Evolutionary conservation across 164 flowering plant species (phyloP), one percentile per base, ranked within the genome.

Genomic region (Kalanchoe fedtschenkoi): DNA sequence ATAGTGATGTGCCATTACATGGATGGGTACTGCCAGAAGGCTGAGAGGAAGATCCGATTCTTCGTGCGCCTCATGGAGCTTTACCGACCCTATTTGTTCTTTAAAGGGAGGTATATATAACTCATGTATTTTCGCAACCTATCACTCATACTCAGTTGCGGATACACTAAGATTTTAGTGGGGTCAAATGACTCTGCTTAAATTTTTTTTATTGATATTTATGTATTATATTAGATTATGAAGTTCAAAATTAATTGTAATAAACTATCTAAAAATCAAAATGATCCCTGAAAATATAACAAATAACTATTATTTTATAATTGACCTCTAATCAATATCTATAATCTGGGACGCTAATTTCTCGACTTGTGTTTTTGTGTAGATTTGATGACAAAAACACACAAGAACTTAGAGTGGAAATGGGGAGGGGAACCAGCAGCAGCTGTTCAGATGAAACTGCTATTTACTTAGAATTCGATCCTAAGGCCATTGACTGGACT

Each of bases 31-130:
- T 76, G 66, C 35, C 51, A 13, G 5, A 65, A 79, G 33, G 73
- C 73, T 9, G 69, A 60, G 16, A 53, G 72, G 38, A 74, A 77
- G 67, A 70, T 78, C 66, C 75, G 71, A 0, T 35, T 69, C 8
- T 73, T 73, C 15, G 62, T 72, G 69, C 74, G 75, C 9, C 30
- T 80, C 39, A 72, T 70, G 6, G 81, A 80, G 3, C 75, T 86
- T 1, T 81, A 80, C 61, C 41, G 60, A 33, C 91, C 91, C 3
- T 85, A 81, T 61, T 57, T 77, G 62, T 75, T 79, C 74, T 82
- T 80, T 66, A 57, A 69, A 53, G 87, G 83, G 54, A 43, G 69
- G 88, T 86, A n/a, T n/a, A n/a, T n/a, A n/a, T n/a, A n/a, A n/a
- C n/a, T n/a, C n/a, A n/a, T n/a, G n/a, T n/a, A n/a, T n/a, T n/a